Percentiles rank a stretch among this genome's conserved stretches.
Evolutionary conservation across 1,284 basidiomycete species (phyloP).

Genomic region (Phaffia rhodozyma): DNA sequence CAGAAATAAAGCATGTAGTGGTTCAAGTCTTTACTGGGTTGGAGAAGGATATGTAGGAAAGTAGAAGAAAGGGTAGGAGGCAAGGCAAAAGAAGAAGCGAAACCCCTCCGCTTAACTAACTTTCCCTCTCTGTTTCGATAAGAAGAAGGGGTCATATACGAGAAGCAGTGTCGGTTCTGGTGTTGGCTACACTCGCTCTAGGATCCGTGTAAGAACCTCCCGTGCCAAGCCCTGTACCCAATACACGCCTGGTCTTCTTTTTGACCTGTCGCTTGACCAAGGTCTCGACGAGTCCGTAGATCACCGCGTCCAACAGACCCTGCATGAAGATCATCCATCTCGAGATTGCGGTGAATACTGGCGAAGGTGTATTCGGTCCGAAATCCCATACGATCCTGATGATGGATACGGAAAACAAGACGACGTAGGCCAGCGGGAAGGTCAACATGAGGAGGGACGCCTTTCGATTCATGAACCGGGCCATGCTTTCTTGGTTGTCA

Average conservation of each 20-base stretch:
- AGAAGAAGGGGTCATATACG: too few relatives aligned
- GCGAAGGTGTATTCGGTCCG: neutral
- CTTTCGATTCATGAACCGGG: conserved; percentile 36
- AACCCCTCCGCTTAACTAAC: too few relatives aligned
- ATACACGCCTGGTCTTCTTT: neutral
- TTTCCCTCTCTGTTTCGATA: too few relatives aligned
- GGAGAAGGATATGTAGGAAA: too few relatives aligned
- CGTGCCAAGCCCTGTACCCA: too few relatives aligned
- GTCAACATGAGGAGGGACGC: conserved; percentile 36
- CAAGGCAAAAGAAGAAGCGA: too few relatives aligned
- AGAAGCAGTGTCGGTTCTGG: too few relatives aligned
- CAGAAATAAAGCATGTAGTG: too few relatives aligned
- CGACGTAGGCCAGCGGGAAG: conserved; percentile 30
- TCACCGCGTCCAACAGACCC: conserved; percentile 33
- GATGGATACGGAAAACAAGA: conserved; percentile 35
- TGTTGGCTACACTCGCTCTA: too few relatives aligned
- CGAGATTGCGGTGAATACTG: conserved; percentile 29
- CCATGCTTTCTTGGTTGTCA: conserved; percentile 30
- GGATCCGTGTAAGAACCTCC: too few relatives aligned
- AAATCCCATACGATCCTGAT: conserved; percentile 33
- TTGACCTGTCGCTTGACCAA: conserved; percentile 15
- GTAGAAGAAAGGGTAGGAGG: too few relatives aligned
- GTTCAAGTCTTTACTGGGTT: too few relatives aligned
- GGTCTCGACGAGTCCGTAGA: conserved; percentile 35
- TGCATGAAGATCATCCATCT: conserved; percentile 37